Conservation (phyloP, 202 grass and related monocot genomes). For the Hordeum pubiflorum region DNA sequence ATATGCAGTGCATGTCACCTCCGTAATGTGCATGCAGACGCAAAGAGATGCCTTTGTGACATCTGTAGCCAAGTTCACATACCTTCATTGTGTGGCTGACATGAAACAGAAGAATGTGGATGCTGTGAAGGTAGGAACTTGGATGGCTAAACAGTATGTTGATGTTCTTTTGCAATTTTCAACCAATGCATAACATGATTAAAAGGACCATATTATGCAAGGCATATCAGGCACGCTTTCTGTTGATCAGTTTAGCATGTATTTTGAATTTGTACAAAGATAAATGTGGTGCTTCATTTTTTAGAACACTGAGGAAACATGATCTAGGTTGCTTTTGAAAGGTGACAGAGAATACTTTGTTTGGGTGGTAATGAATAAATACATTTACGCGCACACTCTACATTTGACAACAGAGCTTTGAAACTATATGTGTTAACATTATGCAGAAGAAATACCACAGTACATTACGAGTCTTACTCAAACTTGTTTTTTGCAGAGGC, state of each 20-base stretch:
- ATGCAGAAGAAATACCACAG: background rate
- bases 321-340: background rate
- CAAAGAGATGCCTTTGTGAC: conserved; percentile 99
- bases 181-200: conserved; percentile 6
- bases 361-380: background rate
- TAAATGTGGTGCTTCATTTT: background rate
- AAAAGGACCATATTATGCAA: background rate
- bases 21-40: conserved; percentile 91
- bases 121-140: conserved; percentile 78
- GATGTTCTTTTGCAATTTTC: background rate
- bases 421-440: background rate
- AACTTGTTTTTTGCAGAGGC: background rate
- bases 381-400: background rate
- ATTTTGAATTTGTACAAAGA: conserved; percentile 1
- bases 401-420: background rate
- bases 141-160: background rate
- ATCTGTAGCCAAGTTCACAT: conserved; percentile 96
- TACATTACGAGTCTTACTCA: background rate
- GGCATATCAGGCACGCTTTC: background rate
- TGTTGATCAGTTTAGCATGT: background rate
- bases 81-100: conserved; percentile 92
- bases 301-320: background rate
- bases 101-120: conserved; percentile 99
- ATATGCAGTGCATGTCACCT: conserved; percentile 87
- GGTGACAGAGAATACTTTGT: background rate